These are phyloP conservation scores for Pulveroboletus sp. DNA, from an alignment of 768 basidiomycete species.

Conservation along the genomic window DNA sequence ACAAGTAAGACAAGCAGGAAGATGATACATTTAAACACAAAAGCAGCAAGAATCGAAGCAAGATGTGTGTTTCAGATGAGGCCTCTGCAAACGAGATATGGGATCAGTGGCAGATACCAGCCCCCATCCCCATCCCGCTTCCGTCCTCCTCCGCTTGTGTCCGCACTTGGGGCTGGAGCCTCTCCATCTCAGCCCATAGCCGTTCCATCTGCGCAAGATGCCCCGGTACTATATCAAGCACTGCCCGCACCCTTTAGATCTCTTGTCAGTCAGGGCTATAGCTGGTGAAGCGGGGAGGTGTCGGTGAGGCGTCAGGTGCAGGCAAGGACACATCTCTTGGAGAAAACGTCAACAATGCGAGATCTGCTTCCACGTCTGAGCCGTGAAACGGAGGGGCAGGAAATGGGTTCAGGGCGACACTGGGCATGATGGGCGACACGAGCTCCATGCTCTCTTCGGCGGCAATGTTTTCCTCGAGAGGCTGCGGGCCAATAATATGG, in stretches of 20 bases:
- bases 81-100: no score
- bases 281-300: background rate
- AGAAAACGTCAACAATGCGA: slow-evolving; percentile 19
- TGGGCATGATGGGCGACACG: slow-evolving; percentile 46
- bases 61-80: slow-evolving; percentile 1
- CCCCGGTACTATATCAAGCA: slow-evolving; percentile 18
- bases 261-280: slow-evolving; percentile 15
- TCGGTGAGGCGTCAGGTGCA: background rate
- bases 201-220: slow-evolving; percentile 24
- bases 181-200: slow-evolving; percentile 23
- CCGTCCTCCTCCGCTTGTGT: background rate
- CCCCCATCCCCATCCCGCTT: background rate
- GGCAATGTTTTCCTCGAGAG: slow-evolving; percentile 33
- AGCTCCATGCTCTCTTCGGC: slow-evolving; percentile 50
- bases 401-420: slow-evolving; percentile 13
- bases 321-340: slow-evolving; percentile 21
- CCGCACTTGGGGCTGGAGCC: slow-evolving; percentile 12
- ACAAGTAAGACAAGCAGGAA: no score
- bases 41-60: background rate
- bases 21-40: background rate
- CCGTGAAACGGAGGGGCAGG: background rate
- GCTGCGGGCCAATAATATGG: slow-evolving; percentile 10
- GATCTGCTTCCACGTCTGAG: slow-evolving; percentile 7
- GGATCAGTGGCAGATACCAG: no score
- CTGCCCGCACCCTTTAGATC: slow-evolving; percentile 19